Evolutionary conservation across 176 grass and related monocot species (phyloP).

Genomic region (Dendrocalamus sinicus): DNA sequence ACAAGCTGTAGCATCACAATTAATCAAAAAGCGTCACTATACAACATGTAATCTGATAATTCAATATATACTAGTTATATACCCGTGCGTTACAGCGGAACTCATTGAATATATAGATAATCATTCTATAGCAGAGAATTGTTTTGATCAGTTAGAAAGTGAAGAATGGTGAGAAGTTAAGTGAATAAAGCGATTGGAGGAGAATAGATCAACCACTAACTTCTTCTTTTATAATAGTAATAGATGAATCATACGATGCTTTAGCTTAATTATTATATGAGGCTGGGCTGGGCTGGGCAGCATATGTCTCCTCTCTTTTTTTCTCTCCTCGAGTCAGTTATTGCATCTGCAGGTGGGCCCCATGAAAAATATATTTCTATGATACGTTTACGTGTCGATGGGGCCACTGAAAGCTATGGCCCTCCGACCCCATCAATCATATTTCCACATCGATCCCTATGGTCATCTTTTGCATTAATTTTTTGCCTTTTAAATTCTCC

Average conservation of each 20-base stretch:
- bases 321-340: constrained; percentile 48
- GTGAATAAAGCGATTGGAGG: too few relatives aligned
- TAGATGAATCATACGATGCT: not conserved
- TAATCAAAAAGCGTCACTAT: not conserved
- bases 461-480: not conserved
- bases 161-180: too few relatives aligned
- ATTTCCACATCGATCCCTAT: constrained; percentile 19
- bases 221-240: too few relatives aligned
- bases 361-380: not conserved
- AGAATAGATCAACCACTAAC: too few relatives aligned
- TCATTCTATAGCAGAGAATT: too few relatives aligned
- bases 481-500: not conserved
- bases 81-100: too few relatives aligned
- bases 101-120: too few relatives aligned
- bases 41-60: constrained; percentile 30
- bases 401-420: constrained; percentile 53
- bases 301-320: not conserved
- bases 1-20: constrained; percentile 30
- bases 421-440: constrained; percentile 55
- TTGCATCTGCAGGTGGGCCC: constrained; percentile 36
- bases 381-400: constrained; percentile 38
- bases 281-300: not conserved
- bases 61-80: not conserved
- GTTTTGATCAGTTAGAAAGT: too few relatives aligned
- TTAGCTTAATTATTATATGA: constrained; percentile 28